Evolutionary conservation across 2,329 filamentous ascomycete species (phyloP).

Genomic region (Diaporthe ilicicola): DNA sequence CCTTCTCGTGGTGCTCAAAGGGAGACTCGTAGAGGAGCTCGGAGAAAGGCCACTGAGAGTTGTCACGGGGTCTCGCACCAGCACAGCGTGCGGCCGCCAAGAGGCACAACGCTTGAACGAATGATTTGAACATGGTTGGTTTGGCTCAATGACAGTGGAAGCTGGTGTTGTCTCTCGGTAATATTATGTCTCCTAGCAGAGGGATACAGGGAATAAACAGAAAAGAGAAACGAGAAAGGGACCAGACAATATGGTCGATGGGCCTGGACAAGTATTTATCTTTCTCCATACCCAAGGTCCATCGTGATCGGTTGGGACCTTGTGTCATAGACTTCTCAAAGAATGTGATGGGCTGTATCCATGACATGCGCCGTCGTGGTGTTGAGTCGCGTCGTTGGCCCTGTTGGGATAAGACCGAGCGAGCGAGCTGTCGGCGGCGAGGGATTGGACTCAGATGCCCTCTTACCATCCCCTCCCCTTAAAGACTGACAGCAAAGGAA

Average conservation of each 20-base stretch:
- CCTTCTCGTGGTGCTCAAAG: neutral
- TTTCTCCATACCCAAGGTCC: neutral
- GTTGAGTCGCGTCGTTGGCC: neutral
- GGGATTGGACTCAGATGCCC: neutral
- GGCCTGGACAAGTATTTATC: no score
- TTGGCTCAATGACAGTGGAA: neutral
- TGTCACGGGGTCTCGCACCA: neutral
- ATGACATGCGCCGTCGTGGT: neutral
- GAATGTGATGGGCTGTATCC: neutral
- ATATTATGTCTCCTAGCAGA: neutral
- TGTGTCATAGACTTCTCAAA: neutral
- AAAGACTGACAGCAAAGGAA: neutral
- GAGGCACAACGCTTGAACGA: neutral
- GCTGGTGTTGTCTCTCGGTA: neutral
- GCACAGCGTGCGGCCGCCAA: neutral
- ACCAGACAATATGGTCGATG: neutral
- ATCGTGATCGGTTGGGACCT: neutral
- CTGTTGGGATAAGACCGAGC: slow-evolving; percentile 1
- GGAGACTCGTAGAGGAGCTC: slow-evolving; percentile 5
- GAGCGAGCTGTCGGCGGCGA: neutral
- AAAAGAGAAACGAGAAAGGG: neutral
- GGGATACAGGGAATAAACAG: neutral
- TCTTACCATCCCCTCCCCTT: neutral
- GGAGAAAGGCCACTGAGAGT: neutral
- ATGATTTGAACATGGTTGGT: neutral